phyloP scores from a whole-genome alignment of 495 filamentous ascomycete species.

The Haplographium delicatum region DNA sequence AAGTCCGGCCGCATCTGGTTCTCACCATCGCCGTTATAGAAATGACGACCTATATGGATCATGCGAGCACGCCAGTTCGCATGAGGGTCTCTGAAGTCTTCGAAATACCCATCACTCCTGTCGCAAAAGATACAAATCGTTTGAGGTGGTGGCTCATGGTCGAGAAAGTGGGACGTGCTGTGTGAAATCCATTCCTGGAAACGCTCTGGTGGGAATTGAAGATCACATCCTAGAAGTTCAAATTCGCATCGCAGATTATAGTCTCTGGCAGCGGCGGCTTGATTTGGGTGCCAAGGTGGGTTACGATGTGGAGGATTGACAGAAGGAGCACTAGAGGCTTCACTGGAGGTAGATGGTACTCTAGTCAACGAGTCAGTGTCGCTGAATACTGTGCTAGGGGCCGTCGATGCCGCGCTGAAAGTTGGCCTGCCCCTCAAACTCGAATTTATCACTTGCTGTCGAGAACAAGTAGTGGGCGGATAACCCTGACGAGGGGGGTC shows the following conservation, averaged over 20 bases:
- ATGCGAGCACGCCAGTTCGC: conserved; percentile 30
- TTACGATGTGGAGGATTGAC: not conserved
- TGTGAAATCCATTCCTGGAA: conserved; percentile 40
- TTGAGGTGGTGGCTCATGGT: conserved; percentile 27
- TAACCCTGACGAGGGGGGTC: not conserved
- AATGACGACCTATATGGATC: conserved; percentile 39
- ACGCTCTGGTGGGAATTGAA: conserved; percentile 32
- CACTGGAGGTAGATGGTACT: not conserved
- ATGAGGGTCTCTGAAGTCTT: not conserved
- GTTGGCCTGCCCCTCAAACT: not conserved
- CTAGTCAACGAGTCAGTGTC: too few relatives aligned
- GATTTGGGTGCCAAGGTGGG: not conserved
- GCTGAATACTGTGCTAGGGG: not conserved
- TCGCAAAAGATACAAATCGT: conserved; percentile 46
- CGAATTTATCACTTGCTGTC: too few relatives aligned
- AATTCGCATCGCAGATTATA: conserved; percentile 20
- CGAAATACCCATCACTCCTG: conserved; percentile 3
- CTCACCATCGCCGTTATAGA: conserved; percentile 19
- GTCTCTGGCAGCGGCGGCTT: not conserved
- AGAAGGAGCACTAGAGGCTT: not conserved
- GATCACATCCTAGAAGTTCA: conserved; percentile 3
- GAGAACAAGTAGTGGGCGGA: too few relatives aligned
- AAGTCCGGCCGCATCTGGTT: conserved; percentile 38
- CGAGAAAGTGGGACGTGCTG: conserved; percentile 30
- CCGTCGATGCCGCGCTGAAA: not conserved